These are phyloP conservation scores for Xylaria arbuscula DNA, from an alignment of 2,329 filamentous ascomycete genomes.

Conservation along the genomic window DNA sequence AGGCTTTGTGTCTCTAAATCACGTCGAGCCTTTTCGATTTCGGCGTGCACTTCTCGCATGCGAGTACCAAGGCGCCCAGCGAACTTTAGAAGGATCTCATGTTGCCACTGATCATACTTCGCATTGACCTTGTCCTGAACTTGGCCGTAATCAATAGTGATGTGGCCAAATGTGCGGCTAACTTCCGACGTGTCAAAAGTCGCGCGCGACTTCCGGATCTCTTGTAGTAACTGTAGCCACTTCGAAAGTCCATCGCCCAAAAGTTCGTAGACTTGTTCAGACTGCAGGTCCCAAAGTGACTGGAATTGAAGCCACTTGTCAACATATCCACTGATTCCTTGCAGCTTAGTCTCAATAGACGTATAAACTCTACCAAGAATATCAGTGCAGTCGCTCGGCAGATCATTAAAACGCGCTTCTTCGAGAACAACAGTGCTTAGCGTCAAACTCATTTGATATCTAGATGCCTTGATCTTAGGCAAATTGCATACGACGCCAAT, in stretches of 20 bases:
- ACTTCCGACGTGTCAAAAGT: constrained; percentile 98
- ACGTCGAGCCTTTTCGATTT: constrained; percentile 89
- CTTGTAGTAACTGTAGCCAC: constrained; percentile 96
- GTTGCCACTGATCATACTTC: constrained; percentile 99
- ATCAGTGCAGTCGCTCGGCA: constrained; percentile 85
- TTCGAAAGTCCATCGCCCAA: constrained; percentile 90
- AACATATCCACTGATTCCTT: constrained; percentile 84
- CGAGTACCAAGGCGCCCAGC: constrained; percentile 86
- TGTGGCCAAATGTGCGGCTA: constrained; percentile 90
- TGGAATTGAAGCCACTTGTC: constrained; percentile 99
- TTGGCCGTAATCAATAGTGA: constrained; percentile 97
- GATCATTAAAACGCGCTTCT: constrained; percentile 80
- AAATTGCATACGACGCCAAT: constrained; percentile 91
- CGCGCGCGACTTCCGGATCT: constrained; percentile 92
- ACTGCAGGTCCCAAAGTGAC: constrained; percentile 96
- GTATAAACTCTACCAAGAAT: constrained; percentile 83
- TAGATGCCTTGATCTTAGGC: constrained; percentile 91
- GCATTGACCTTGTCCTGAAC: constrained; percentile 98
- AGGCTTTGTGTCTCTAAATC: constrained; percentile 93
- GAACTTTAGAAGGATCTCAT: constrained; percentile 95
- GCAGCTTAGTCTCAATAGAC: constrained; percentile 84
- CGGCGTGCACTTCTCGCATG: constrained; percentile 91
- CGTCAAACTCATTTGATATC: constrained; percentile 86
- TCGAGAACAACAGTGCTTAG: constrained; percentile 70
- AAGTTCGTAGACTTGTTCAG: constrained; percentile 92